Conservation (phyloP, 176 grass and related monocot genomes). For the Ampelocalamus luodianensis region DNA sequence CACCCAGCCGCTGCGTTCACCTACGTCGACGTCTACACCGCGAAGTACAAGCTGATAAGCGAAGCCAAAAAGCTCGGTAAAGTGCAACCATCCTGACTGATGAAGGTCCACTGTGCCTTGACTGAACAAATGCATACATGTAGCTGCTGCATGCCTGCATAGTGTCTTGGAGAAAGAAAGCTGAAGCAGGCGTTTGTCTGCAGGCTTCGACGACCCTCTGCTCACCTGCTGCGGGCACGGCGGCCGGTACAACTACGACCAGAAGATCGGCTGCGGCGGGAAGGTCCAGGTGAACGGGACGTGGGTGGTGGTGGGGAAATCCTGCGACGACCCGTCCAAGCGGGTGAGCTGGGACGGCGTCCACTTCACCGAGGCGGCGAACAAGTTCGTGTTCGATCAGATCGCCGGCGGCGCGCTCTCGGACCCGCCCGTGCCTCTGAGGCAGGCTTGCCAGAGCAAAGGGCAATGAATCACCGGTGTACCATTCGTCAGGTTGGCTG, state of each 20-base stretch:
- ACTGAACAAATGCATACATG: too few species aligned
- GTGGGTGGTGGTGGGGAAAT: constrained; percentile 57
- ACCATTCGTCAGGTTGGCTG: constrained; percentile 18
- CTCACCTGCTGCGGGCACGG: constrained; percentile 82
- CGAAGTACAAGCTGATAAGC: constrained; percentile 79
- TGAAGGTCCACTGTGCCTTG: not conserved
- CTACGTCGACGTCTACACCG: constrained; percentile 85
- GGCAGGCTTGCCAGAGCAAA: constrained; percentile 55
- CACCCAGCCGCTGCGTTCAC: constrained; percentile 65
- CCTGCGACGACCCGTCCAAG: constrained; percentile 69
- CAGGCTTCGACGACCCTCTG: constrained; percentile 77
- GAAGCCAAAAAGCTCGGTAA: constrained; percentile 74
- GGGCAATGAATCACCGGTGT: constrained; percentile 31
- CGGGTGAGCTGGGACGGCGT: constrained; percentile 89
- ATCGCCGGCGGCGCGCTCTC: constrained; percentile 51
- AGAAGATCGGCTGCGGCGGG: constrained; percentile 60
- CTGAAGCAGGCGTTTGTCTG: constrained; percentile 14
- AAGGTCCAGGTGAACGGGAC: constrained; percentile 68
- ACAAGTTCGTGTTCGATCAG: constrained; percentile 83
- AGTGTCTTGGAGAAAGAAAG: not conserved
- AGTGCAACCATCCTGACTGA: not conserved
- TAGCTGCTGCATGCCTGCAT: not conserved
- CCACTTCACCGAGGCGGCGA: constrained; percentile 86
- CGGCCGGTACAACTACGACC: constrained; percentile 76
- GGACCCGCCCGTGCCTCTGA: constrained; percentile 47